Conservation (phyloP, 768 basidiomycete genomes). For the Trametopsis cervina region DNA sequence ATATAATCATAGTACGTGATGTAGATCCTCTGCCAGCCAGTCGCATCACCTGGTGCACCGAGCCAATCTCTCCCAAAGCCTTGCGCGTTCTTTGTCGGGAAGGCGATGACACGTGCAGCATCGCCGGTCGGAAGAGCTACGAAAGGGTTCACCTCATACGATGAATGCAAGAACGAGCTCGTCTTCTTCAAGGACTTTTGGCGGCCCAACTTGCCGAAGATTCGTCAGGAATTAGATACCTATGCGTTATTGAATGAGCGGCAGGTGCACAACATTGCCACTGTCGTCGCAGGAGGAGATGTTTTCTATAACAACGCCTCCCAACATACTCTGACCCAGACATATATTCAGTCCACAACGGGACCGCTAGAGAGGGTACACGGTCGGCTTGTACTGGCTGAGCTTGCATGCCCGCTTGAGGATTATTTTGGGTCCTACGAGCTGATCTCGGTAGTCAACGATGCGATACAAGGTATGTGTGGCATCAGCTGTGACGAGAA, state of each 20-base stretch:
- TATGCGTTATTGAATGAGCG: neutral
- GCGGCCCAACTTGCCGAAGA: neutral
- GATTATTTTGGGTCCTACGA: neutral
- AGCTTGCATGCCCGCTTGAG: slow-evolving; percentile 4
- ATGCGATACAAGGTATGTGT: neutral
- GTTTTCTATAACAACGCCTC: neutral
- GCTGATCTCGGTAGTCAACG: neutral
- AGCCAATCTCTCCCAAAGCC: neutral
- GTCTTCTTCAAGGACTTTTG: slow-evolving; percentile 5
- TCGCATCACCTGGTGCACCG: neutral
- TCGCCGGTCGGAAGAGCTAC: slow-evolving; percentile 1
- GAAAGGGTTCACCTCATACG: slow-evolving; percentile 1
- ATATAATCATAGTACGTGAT: neutral
- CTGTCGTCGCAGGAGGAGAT: neutral
- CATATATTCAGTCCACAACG: neutral
- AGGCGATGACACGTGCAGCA: neutral
- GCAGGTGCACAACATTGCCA: neutral
- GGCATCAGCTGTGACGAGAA: neutral
- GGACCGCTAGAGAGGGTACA: neutral
- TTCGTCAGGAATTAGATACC: neutral
- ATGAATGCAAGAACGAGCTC: neutral
- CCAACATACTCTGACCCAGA: neutral
- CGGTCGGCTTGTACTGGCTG: slow-evolving; percentile 1
- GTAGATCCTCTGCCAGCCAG: neutral
- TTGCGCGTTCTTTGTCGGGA: neutral